Evolutionary conservation across 805 yeast species (phyloP).

Genomic region (Cyberlindnera maritima): DNA sequence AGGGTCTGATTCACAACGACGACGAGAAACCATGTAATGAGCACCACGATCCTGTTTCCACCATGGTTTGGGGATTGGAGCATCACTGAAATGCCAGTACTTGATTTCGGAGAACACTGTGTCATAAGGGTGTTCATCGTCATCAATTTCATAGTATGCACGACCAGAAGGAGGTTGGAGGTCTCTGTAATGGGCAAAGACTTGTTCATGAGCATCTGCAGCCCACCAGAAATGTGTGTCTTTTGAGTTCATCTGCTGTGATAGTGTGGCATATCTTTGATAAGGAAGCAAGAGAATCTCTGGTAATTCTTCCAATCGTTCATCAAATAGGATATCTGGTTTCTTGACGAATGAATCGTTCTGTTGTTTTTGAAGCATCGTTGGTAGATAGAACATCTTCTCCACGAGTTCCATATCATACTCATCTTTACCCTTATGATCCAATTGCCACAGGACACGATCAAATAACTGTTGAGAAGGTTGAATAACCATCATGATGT

Average conservation of each 20-base stretch:
- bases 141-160: slow-evolving; percentile 19
- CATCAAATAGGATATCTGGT: slow-evolving; percentile 7
- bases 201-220: slow-evolving; percentile 44
- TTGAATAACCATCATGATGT: slow-evolving; percentile 58
- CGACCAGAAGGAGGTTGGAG: slow-evolving; percentile 11
- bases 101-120: slow-evolving; percentile 32
- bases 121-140: slow-evolving; percentile 18
- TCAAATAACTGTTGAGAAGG: slow-evolving; percentile 38
- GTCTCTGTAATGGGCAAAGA: slow-evolving; percentile 25
- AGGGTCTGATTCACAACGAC: slow-evolving; percentile 18
- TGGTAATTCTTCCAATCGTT: slow-evolving; percentile 18
- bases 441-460: slow-evolving; percentile 22
- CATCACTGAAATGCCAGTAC: slow-evolving; percentile 62
- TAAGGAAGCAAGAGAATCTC: slow-evolving; percentile 46
- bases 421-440: slow-evolving; percentile 33
- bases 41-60: slow-evolving; percentile 12
- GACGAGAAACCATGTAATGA: slow-evolving; percentile 17
- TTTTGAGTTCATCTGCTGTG: slow-evolving; percentile 44
- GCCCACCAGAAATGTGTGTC: slow-evolving; percentile 39
- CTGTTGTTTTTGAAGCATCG: slow-evolving; percentile 17
- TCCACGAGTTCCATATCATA: slow-evolving; percentile 54
- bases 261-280: slow-evolving; percentile 45
- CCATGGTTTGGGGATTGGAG: slow-evolving; percentile 72
- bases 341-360: not conserved
- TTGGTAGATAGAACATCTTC: slow-evolving; percentile 31